These are phyloP conservation scores for Phytophthora pisi DNA, from an alignment of 352 stramenopile genomes.

Conservation along the genomic window DNA sequence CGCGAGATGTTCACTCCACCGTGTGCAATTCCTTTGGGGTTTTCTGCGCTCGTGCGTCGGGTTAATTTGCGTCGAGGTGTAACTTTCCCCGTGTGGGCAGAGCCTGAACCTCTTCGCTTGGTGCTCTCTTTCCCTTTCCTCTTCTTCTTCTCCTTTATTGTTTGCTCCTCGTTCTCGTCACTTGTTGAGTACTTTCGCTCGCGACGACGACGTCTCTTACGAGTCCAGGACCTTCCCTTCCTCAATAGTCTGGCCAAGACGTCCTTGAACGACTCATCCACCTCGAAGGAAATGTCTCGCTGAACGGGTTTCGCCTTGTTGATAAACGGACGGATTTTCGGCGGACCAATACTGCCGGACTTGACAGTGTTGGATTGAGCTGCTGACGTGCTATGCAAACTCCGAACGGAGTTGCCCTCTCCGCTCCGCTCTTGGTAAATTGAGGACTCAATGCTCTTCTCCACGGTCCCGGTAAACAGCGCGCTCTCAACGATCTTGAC, in stretches of 20 bases:
- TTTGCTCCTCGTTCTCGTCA: neutral
- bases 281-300: neutral
- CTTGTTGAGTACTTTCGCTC: neutral
- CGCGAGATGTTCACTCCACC: neutral
- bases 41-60: neutral
- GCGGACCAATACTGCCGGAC: neutral
- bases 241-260: neutral
- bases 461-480: neutral
- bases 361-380: neutral
- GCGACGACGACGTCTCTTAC: neutral
- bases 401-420: neutral
- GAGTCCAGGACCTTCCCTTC: neutral
- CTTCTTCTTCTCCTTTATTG: neutral
- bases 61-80: neutral
- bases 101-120: neutral
- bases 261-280: neutral
- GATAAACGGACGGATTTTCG: neutral
- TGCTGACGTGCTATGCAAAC: neutral
- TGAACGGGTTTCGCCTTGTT: neutral
- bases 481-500: slow-evolving; percentile 12
- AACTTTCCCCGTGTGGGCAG: neutral
- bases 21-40: neutral
- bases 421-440: neutral
- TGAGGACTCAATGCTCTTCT: neutral
- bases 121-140: neutral